phyloP scores from a whole-genome alignment of 2,329 filamentous ascomycete genomes.

The Arthrobotrys musiformis region DNA sequence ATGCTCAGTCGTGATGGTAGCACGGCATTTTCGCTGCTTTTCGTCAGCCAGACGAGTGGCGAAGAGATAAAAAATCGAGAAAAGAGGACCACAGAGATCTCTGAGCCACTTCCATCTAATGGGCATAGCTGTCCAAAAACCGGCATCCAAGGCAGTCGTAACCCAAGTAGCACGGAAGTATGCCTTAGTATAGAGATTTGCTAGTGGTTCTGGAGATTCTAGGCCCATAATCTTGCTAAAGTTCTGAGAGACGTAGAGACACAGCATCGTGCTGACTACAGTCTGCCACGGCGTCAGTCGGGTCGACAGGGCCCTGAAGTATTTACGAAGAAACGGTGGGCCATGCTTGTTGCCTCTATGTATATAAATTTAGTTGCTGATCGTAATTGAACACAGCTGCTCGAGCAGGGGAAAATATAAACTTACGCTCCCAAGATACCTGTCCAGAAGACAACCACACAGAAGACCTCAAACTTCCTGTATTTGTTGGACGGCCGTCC shows the following conservation, averaged over 20 bases:
- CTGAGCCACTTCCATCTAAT: conserved; percentile 82
- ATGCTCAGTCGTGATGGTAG: conserved; percentile 88
- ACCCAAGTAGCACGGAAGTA: conserved; percentile 99
- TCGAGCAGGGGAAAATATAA: background rate
- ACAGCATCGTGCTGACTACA: conserved; percentile 85
- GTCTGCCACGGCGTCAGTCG: conserved; percentile 89
- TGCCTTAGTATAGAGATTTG: conserved; percentile 89
- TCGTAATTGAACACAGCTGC: background rate
- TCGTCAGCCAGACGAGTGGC: conserved; percentile 95
- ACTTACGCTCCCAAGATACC: conserved; percentile 79
- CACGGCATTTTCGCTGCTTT: conserved; percentile 87
- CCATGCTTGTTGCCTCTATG: conserved; percentile 84
- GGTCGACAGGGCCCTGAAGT: conserved; percentile 75
- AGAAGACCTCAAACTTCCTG: conserved; percentile 89
- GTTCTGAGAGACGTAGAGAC: conserved; percentile 90
- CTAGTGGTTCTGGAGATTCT: conserved; percentile 90
- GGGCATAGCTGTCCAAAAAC: conserved; percentile 98
- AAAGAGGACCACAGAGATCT: conserved; percentile 83
- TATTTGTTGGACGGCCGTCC: conserved; percentile 91
- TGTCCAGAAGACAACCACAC: conserved; percentile 91
- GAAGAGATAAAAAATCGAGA: conserved; percentile 89
- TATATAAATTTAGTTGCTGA: conserved; percentile 54
- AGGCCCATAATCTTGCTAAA: conserved; percentile 92
- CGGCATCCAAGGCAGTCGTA: conserved; percentile 90
- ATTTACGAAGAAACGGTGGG: conserved; percentile 77